Evolutionary conservation across 176 grass and related monocot genomes (phyloP).

Genomic region (Lolium perenne): DNA sequence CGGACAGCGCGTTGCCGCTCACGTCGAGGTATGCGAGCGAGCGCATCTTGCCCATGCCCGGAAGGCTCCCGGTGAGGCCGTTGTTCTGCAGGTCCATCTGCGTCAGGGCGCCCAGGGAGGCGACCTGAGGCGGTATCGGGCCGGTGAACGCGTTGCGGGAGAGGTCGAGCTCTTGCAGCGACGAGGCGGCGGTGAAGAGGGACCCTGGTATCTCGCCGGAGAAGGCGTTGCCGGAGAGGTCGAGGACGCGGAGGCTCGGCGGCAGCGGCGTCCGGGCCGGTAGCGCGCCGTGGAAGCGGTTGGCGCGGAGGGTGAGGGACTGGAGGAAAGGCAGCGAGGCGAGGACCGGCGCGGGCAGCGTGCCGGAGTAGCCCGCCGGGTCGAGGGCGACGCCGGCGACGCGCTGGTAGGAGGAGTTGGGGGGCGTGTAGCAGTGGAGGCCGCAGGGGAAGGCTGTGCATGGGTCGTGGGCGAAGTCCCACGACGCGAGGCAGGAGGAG

Average conservation of each 20-base stretch:
- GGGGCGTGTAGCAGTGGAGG: constrained; percentile 29
- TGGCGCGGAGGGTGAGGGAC: constrained; percentile 47
- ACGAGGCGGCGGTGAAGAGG: constrained; percentile 23
- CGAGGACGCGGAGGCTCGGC: constrained; percentile 36
- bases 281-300: constrained; percentile 56
- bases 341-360: constrained; percentile 18
- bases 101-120: constrained; percentile 28
- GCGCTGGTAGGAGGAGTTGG: constrained; percentile 38
- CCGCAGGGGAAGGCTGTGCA: constrained; percentile 52
- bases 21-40: constrained; percentile 54
- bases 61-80: constrained; percentile 35
- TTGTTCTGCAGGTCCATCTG: constrained; percentile 55
- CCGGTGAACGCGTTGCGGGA: constrained; percentile 54
- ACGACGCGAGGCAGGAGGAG: constrained; percentile 56
- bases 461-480: constrained; percentile 51
- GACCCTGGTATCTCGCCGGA: constrained; percentile 53
- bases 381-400: constrained; percentile 54
- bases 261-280: constrained; percentile 31
- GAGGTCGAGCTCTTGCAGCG: constrained; percentile 57
- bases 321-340: constrained; percentile 48
- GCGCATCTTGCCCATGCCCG: constrained; percentile 24
- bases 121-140: constrained; percentile 37
- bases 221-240: constrained; percentile 57
- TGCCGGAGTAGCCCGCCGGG: constrained; percentile 56
- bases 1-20: constrained; percentile 54